Evolutionary conservation across 2,329 filamentous ascomycete genomes (phyloP).

Genomic region (Cercospora beticola): DNA sequence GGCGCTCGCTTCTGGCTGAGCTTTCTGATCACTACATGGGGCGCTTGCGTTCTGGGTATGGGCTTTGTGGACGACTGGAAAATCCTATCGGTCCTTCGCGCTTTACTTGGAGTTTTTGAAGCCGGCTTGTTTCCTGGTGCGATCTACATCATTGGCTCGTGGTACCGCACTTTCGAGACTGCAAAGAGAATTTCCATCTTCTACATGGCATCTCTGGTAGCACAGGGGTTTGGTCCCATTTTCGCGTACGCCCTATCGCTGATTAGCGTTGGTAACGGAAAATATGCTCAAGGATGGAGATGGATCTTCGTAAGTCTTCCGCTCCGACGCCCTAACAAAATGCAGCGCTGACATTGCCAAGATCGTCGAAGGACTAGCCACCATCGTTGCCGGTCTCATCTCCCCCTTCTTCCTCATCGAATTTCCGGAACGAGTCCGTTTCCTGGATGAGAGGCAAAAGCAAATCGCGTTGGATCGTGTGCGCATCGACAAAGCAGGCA

Average conservation of each 20-base stretch:
- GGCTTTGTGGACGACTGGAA: constrained; percentile 58
- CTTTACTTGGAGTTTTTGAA: constrained; percentile 62
- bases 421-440: constrained; percentile 43
- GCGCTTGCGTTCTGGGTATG: constrained; percentile 60
- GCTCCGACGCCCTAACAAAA: background rate
- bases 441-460: constrained; percentile 34
- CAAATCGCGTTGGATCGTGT: constrained; percentile 38
- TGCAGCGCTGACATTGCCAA: constrained; percentile 28
- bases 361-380: constrained; percentile 44
- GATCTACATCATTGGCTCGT: constrained; percentile 34
- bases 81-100: constrained; percentile 54
- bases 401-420: constrained; percentile 42
- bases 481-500: constrained; percentile 32
- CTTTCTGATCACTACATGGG: constrained; percentile 53
- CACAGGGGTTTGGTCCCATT: constrained; percentile 38
- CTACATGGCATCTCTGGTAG: constrained; percentile 42
- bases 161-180: constrained; percentile 32
- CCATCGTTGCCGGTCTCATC: constrained; percentile 41
- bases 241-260: constrained; percentile 38
- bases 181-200: constrained; percentile 44
- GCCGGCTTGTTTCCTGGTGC: constrained; percentile 49
- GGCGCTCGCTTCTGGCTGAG: constrained; percentile 37
- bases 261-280: constrained; percentile 37
- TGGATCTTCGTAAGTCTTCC: constrained; percentile 24
- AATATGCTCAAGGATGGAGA: constrained; percentile 37